These are phyloP conservation scores for Nitzschia inconspicua DNA, from an alignment of 108 stramenopile species.

Conservation along the genomic window DNA sequence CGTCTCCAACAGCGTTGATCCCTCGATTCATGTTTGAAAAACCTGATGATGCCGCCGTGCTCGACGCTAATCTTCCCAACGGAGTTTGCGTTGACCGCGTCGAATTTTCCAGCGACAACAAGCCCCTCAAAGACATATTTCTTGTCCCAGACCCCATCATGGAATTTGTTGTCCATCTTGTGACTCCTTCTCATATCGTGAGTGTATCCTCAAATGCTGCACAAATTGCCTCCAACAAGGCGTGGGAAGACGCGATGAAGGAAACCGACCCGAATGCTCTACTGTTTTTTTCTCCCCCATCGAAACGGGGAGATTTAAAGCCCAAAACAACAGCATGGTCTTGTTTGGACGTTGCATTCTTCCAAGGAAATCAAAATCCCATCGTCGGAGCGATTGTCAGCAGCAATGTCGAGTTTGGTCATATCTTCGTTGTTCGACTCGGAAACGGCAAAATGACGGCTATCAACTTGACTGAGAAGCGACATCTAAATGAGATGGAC, in stretches of 20 bases:
- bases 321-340: conserved; percentile 64
- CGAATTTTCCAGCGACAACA: conserved; percentile 4
- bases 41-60: conserved; percentile 33
- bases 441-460: conserved; percentile 45
- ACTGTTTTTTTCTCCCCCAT: conserved; percentile 19
- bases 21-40: conserved; percentile 69
- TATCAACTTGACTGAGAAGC: conserved; percentile 62
- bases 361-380: conserved; percentile 1
- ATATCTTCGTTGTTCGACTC: conserved; percentile 51
- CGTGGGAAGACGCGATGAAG: conserved; percentile 10
- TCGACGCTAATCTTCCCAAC: conserved; percentile 48
- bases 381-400: conserved; percentile 60
- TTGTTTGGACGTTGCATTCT: conserved; percentile 31
- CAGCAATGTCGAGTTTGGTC: conserved; percentile 67
- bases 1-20: conserved; percentile 50
- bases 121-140: conserved; percentile 10
- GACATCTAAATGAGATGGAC: conserved; percentile 52
- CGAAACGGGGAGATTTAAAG: conserved; percentile 4
- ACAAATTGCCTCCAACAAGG: conserved; percentile 28
- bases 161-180: conserved; percentile 57
- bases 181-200: conserved; percentile 39
- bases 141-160: conserved; percentile 65
- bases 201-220: conserved; percentile 63
- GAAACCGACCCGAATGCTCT: background rate
- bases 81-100: conserved; percentile 48